These are phyloP conservation scores for Kwoniella dejecticola DNA, from an alignment of 768 basidiomycete species.

Conservation along the genomic window DNA sequence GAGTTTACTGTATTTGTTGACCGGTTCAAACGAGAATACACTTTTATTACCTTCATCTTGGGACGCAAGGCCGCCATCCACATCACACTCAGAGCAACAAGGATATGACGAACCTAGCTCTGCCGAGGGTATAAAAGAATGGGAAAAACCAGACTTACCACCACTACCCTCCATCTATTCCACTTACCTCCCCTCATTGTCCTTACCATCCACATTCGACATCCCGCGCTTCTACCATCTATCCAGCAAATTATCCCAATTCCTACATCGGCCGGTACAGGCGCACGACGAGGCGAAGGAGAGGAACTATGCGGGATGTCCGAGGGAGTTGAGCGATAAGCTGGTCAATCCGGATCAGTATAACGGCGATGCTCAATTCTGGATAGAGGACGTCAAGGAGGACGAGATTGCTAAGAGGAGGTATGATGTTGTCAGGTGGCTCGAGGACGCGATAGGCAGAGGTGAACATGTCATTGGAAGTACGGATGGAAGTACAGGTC, in stretches of 20 bases:
- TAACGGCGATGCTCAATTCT: constrained; percentile 50
- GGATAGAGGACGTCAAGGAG: constrained; percentile 42
- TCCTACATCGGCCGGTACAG: constrained; percentile 50
- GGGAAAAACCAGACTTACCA: constrained; percentile 4
- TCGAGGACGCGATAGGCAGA: constrained; percentile 37
- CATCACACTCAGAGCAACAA: neutral
- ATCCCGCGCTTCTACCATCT: constrained; percentile 11
- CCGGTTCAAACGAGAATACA: neutral
- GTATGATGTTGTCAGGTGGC: constrained; percentile 44
- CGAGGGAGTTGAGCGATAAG: constrained; percentile 44
- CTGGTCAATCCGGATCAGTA: constrained; percentile 57
- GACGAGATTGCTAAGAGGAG: constrained; percentile 46
- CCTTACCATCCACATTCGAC: constrained; percentile 15
- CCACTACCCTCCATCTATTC: constrained; percentile 10
- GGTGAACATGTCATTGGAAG: constrained; percentile 41
- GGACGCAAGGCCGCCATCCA: neutral
- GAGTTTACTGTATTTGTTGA: neutral
- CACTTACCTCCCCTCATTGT: constrained; percentile 13
- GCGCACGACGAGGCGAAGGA: constrained; percentile 31
- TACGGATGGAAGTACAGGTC: constrained; percentile 25
- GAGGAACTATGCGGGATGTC: constrained; percentile 48
- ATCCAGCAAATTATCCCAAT: constrained; percentile 34
- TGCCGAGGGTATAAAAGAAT: too few relatives aligned
- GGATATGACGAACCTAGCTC: neutral
- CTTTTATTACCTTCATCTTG: neutral